These are phyloP conservation scores for Colletotrichum neosansevieriae DNA, from an alignment of 2,329 filamentous ascomycete genomes.

Conservation along the genomic window DNA sequence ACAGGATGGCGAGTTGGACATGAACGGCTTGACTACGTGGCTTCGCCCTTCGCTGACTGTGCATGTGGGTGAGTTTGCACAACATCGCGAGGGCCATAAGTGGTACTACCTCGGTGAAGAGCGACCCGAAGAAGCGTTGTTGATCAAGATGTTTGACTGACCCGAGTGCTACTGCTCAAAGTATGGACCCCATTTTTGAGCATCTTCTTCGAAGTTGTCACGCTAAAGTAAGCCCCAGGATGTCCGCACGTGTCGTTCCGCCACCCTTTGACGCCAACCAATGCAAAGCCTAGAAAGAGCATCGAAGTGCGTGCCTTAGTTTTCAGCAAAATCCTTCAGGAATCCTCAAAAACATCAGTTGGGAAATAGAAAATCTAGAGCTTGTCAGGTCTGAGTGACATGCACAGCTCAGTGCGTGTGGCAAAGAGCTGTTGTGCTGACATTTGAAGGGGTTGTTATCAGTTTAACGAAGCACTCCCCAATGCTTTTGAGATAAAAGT, in stretches of 20 bases:
- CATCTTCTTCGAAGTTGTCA: background rate
- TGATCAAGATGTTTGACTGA: slow-evolving; percentile 73
- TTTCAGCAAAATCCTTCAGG: slow-evolving; percentile 43
- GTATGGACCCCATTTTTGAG: background rate
- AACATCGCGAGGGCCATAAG: slow-evolving; percentile 47
- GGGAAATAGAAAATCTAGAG: too few species aligned
- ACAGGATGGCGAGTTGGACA: slow-evolving; percentile 44
- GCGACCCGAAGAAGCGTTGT: slow-evolving; percentile 63
- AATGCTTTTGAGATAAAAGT: too few species aligned
- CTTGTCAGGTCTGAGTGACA: too few species aligned
- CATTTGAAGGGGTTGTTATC: too few species aligned
- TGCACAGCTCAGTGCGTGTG: too few species aligned
- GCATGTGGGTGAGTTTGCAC: slow-evolving; percentile 18
- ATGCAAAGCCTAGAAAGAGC: slow-evolving; percentile 68
- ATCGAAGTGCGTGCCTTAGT: slow-evolving; percentile 74
- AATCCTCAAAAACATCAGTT: too few species aligned
- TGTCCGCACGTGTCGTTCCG: slow-evolving; percentile 57
- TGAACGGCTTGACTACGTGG: slow-evolving; percentile 45
- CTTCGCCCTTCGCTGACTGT: slow-evolving; percentile 36
- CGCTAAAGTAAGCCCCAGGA: slow-evolving; percentile 40
- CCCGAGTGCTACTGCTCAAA: background rate
- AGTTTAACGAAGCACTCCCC: too few species aligned
- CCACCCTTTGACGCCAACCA: slow-evolving; percentile 41
- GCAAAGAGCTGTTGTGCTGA: too few species aligned
- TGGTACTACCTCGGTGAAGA: slow-evolving; percentile 67